Evolutionary conservation across 257 asterid species (phyloP), one percentile per base, ranked within the genome.

Genomic region (Datura wrightii): DNA sequence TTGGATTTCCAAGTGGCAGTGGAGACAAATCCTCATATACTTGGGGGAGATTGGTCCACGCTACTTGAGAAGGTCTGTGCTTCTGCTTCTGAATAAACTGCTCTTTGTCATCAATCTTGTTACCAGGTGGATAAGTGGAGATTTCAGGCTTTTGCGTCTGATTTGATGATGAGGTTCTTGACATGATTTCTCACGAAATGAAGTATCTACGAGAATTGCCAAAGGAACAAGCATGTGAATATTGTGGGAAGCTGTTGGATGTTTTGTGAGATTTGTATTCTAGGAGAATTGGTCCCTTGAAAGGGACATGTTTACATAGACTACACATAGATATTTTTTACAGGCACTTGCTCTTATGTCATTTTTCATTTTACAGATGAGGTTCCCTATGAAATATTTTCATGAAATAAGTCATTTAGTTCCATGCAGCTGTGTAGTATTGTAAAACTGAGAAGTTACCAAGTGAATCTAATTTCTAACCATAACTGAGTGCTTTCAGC

Each of bases 1-100:
- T 84, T 86, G 69, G 99, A 94, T 86, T 96, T 93, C 74, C 94
- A 92, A 70, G 94, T 94, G 56, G 96, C 97, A 18, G 87, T 94
- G 93, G 96, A 94, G 87, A 88, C 92, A 60, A 92, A 96, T 84
- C 94, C 97, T 31, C 84, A 84, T 69, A 10, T 92, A 16, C 95
- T 94, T 42, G 98, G 99, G 79, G 90, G 83, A 65, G 92, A 92
- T 86, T 93, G 98, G 99, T 89, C 99, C 16, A 24, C 84, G 48
- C 95, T 89, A 56, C 91, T 94, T 5, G 98, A 96, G 92, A 94
- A 90, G 92, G 92, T 96, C 70, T 85, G 90, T 42, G 60, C 85
- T 63, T 72, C 89, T 71, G 89, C 87, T 42, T 84, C 19, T 19
- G 92, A 89, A 53, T 84, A 86, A 79, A 78, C 65, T 52, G 14